Conservation (phyloP, 257 asterid species). For the Nicotiana tabacum region DNA sequence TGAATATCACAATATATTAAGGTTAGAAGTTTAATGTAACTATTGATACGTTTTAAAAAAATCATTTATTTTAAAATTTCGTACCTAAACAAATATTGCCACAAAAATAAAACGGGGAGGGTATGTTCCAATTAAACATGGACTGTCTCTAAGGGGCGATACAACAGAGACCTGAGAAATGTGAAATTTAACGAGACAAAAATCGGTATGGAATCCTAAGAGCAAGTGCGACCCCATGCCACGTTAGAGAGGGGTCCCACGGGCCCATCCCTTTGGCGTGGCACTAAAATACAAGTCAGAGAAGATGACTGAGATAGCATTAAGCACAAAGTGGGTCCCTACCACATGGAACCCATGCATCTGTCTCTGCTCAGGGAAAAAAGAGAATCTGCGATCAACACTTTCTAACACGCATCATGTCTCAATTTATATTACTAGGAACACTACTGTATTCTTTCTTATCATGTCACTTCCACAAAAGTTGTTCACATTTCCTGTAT, state of each 20-base stretch:
- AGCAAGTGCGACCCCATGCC: background rate
- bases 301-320: conserved; percentile 27
- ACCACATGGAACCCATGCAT: conserved; percentile 45
- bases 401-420: background rate
- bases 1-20: no score
- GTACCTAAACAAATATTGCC: no score
- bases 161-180: background rate
- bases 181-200: background rate
- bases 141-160: background rate
- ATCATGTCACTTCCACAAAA: background rate
- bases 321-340: conserved; percentile 21
- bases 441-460: background rate
- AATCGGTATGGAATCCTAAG: background rate
- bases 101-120: no score
- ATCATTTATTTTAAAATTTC: no score
- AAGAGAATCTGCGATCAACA: background rate
- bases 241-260: background rate
- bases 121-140: background rate
- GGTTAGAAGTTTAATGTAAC: no score
- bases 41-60: no score
- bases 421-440: background rate
- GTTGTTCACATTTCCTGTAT: background rate
- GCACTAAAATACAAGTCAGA: background rate
- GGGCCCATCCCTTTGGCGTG: background rate
- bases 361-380: background rate